Evolutionary conservation across 495 filamentous ascomycete genomes (phyloP).

Genomic region (Tetracladium setigerum): DNA sequence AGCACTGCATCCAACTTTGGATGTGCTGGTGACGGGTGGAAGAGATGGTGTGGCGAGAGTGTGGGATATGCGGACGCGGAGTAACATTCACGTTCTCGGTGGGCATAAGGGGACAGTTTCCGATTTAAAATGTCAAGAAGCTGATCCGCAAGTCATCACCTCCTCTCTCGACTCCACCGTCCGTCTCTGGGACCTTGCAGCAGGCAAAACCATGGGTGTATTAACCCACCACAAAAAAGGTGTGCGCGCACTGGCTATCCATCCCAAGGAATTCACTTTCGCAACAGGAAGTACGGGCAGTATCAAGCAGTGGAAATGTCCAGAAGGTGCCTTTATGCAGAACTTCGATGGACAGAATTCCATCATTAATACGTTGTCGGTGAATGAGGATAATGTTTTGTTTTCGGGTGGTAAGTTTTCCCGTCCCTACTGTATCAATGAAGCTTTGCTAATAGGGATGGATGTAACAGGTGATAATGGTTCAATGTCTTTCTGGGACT

Average conservation of each 20-base stretch:
- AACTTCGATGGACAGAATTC: constrained; percentile 97
- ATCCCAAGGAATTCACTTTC: constrained; percentile 95
- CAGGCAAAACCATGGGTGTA: constrained; percentile 91
- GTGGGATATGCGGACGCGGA: constrained; percentile 97
- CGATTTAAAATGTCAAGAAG: constrained; percentile 86
- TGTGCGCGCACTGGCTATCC: constrained; percentile 75
- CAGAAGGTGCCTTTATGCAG: constrained; percentile 97
- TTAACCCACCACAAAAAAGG: constrained; percentile 99
- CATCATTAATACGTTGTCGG: constrained; percentile 89
- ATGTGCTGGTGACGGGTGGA: constrained; percentile 90
- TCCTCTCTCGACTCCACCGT: constrained; percentile 88
- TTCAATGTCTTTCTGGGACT: constrained; percentile 97
- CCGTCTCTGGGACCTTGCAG: constrained; percentile 91
- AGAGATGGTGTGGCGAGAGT: constrained; percentile 90
- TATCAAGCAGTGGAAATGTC: constrained; percentile 99
- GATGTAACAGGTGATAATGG: constrained; percentile 74
- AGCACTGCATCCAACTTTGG: constrained; percentile 83
- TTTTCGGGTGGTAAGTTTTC: constrained; percentile 65
- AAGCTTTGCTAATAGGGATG: not conserved
- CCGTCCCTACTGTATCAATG: not conserved
- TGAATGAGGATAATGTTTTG: constrained; percentile 90
- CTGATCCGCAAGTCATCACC: constrained; percentile 91
- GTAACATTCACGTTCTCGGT: constrained; percentile 86
- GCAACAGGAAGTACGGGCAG: constrained; percentile 81
- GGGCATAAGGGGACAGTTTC: constrained; percentile 89